Conservation (phyloP, 805 yeast genomes). For the Kodamaea hsintzibuensis region DNA sequence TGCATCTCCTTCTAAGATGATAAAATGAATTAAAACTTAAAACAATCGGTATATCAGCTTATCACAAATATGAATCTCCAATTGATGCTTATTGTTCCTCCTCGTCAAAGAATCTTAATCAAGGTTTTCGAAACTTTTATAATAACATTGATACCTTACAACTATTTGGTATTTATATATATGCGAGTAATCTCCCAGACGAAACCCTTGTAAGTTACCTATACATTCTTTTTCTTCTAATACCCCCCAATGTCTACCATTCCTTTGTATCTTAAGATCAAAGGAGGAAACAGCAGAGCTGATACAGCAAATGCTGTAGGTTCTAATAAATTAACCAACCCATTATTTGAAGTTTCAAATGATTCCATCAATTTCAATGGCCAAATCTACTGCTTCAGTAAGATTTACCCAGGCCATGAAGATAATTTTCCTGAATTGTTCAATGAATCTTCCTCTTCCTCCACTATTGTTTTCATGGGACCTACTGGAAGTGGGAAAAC, state of each 20-base stretch:
- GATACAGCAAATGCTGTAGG: neutral
- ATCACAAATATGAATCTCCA: neutral
- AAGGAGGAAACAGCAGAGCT: constrained; percentile 11
- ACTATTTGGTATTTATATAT: neutral
- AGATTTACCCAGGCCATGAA: constrained; percentile 14
- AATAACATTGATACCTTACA: neutral
- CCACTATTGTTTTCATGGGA: constrained; percentile 25
- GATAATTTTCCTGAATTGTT: neutral
- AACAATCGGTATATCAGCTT: neutral
- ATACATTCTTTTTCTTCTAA: neutral
- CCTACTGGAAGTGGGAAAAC: constrained; percentile 38
- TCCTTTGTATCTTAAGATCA: constrained; percentile 30
- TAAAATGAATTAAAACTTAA: neutral
- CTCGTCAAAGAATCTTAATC: neutral
- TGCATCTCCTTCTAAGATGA: neutral
- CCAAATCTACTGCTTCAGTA: constrained; percentile 21
- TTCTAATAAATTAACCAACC: neutral
- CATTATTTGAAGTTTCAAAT: constrained; percentile 8
- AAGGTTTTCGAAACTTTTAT: neutral
- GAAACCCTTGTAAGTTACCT: neutral
- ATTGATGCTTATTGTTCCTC: neutral
- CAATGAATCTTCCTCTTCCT: constrained; percentile 8
- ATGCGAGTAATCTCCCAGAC: neutral
- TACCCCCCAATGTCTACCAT: constrained; percentile 9
- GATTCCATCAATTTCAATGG: constrained; percentile 21